Base-by-base conservation (phyloP, 495 filamentous ascomycete genomes). In the Hypoxylon trugodes region DNA sequence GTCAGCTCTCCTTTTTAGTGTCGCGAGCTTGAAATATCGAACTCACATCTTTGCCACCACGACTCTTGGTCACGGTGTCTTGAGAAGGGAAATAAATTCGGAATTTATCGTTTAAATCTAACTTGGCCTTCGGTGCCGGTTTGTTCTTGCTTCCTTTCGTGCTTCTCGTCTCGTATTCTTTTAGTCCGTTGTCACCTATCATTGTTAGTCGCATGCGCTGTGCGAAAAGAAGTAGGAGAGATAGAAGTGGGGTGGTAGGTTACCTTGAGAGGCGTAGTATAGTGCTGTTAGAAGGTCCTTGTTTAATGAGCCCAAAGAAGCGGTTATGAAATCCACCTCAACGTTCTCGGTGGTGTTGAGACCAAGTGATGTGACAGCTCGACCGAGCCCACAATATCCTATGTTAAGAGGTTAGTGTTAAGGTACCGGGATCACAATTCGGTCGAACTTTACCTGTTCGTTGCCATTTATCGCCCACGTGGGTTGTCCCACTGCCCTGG, bases 11-110 rank as follows among this genome's bases (percentile, higher is more conserved):
- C 32, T 16, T 9, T 25, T 12, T 19, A 42, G 3, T 38, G 1
- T 22, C 4, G 16, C 10, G 22, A 19, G 0, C 7, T 6, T 12
- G 41, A 12, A 45, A 13, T 1, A n/a, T 21, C 38, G 38, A 30
- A 75, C 77, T 69, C 30, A 78, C 80, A 2, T 80, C 52, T 12
- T 76, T 73, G 0, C 87, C 87, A 1, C 85, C 87, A 30, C 76
- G 86, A 41, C 90, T 91, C 5, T 66, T 61, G 3, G 62, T 58
- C 2, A 97, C 90, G 1, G 93, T 96, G 1, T 89, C 77, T 1
- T 82, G 69, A 0, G 90, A 93, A 0, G 95, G 96, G 64, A 94
- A 98, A 69, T 92, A 97, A 2, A 97, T 81, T 0, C 86, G 84
- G 61, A 93, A 85, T 16, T 79, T 74, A 4, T 82, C 67, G 26